These are phyloP conservation scores for Arabidopsis hybrid DNA, from an alignment of 441 rosid genomes.

Conservation along the genomic window DNA sequence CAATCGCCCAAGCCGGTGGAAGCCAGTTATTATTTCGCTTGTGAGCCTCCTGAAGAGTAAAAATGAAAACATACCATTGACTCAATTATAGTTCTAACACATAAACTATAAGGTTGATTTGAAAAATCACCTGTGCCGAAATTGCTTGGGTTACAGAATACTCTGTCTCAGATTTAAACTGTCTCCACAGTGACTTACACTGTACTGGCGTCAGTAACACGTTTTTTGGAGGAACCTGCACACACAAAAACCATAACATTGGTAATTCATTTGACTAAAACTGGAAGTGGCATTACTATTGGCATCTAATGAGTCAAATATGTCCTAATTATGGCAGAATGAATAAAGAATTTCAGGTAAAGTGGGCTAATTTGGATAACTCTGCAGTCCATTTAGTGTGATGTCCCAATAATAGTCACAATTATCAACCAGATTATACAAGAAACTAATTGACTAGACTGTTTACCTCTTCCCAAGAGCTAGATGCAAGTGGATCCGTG, in stretches of 20 bases:
- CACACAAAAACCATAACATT: constrained; percentile 22
- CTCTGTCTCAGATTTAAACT: constrained; percentile 80
- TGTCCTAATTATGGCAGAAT: background rate
- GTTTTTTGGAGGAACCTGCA: constrained; percentile 65
- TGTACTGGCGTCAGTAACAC: constrained; percentile 74
- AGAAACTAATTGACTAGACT: background rate
- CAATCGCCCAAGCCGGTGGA: constrained; percentile 90
- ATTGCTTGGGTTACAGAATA: constrained; percentile 80
- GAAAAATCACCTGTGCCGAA: constrained; percentile 69
- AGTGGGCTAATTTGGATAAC: background rate
- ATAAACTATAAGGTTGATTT: constrained; percentile 15
- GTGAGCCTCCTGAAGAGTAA: constrained; percentile 72
- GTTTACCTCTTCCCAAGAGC: constrained; percentile 82
- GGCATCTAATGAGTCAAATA: background rate
- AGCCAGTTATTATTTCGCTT: constrained; percentile 74
- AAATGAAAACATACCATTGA: constrained; percentile 25
- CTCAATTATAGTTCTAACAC: background rate
- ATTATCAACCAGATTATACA: background rate
- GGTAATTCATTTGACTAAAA: background rate
- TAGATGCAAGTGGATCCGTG: constrained; percentile 71
- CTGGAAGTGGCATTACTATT: background rate
- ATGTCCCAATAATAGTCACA: constrained; percentile 10
- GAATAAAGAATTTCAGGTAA: background rate
- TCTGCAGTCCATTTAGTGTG: constrained; percentile 1
- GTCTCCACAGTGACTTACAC: constrained; percentile 84